Base-by-base conservation (phyloP, 2,329 filamentous ascomycete species). In the Fusarium graminum region DNA sequence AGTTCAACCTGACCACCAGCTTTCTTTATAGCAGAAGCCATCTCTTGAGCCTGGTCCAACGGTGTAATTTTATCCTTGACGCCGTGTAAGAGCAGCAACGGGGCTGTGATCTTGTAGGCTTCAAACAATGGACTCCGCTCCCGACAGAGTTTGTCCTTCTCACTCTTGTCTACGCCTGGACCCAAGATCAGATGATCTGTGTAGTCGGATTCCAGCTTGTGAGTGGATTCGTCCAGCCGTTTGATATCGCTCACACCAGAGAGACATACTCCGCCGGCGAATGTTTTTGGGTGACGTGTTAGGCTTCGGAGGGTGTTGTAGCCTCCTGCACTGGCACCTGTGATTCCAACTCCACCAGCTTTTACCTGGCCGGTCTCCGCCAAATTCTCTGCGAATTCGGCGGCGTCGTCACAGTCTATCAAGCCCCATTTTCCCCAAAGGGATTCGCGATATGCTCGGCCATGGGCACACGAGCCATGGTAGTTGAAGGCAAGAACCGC, bases 191-290 rank as follows among this genome's bases (percentile, higher is more conserved):
- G 74, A 2, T 78, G 75, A 11, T 80, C 77, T n/a, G 82, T 75
- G 68, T 87, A 86, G 49, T 82, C 80, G 1, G 77, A 81, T 69
- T 88, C 85, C n/a, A 86, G 80, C 72, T 87, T 87, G 69, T 87
- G 85, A 0, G 84, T 86, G 19, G 80, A 79, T 3, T 75, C 76
- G 16, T 76, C 77, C 2, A 87, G 75, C 1, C 76, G 75, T 39
- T 77, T 77, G n/a, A 86, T 70, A 25, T 86, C 83, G 38, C 81
- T 82, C 29, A 87, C 80, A 4, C 85, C 85, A 26, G 80, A 85
- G 2, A 80, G 76, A 51, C 80, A 82, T 4, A 85, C 79, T 0
- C 83, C 85, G 0, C 78, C 82, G 0, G 83, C 80, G 65, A 85
- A 87, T 1, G 79, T 74, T 1, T 75, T 72, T 0, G 85, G 81